These are phyloP conservation scores for Colletotrichum tropicale DNA, from an alignment of 2,329 filamentous ascomycete species.

Conservation along the genomic window DNA sequence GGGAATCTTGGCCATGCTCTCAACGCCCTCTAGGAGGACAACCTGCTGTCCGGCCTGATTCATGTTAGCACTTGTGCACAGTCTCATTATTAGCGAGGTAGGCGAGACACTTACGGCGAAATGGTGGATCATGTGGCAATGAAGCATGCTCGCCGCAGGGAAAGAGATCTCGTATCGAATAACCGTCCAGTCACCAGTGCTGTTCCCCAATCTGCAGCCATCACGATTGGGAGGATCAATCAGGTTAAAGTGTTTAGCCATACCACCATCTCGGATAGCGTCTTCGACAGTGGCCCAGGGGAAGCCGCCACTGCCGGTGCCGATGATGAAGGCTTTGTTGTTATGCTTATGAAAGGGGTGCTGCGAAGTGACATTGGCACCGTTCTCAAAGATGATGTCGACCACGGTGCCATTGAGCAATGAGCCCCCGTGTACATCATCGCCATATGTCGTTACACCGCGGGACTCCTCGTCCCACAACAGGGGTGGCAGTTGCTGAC, in stretches of 20 bases:
- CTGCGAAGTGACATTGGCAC: conserved; percentile 11
- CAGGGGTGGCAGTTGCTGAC: conserved; percentile 4
- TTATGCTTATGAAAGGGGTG: conserved; percentile 16
- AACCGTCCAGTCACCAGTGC: conserved; percentile 13
- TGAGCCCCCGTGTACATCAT: not conserved
- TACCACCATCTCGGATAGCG: not conserved
- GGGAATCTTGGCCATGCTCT: conserved; percentile 6
- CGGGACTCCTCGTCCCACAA: conserved; percentile 5
- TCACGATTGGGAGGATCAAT: conserved; percentile 3
- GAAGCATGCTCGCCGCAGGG: conserved; percentile 14
- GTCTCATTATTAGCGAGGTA: not conserved
- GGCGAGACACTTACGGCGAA: not conserved
- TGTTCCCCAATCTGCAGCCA: conserved; percentile 7
- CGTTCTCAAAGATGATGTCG: conserved; percentile 15
- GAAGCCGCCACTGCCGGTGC: conserved; percentile 3
- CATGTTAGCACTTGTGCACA: not conserved
- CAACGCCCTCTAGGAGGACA: conserved; percentile 3
- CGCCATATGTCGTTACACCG: conserved; percentile 4
- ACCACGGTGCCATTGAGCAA: conserved; percentile 4
- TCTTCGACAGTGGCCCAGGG: conserved; percentile 12
- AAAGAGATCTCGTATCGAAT: conserved; percentile 14
- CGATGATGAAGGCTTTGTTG: conserved; percentile 12
- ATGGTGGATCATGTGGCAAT: conserved; percentile 16
- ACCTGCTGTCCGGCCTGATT: conserved; percentile 3
- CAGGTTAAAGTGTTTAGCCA: conserved; percentile 2